Percentiles rank a stretch among this genome's conserved stretches.
These are phyloP conservation scores for Hevea brasiliensis DNA, from an alignment of 345 rosid species.

Conservation along the genomic window DNA sequence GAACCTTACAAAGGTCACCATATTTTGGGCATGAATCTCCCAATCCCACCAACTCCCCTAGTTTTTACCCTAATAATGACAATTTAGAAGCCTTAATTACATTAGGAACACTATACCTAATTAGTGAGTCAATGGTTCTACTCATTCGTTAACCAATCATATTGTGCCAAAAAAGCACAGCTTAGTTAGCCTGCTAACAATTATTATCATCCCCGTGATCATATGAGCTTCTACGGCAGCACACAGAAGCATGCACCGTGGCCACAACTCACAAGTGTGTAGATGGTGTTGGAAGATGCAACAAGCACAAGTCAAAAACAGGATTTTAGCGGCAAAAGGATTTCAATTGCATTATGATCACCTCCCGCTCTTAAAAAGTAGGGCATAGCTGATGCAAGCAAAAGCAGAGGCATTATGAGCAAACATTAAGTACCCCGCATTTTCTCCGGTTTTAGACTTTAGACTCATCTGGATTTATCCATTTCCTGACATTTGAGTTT, in stretches of 20 bases:
- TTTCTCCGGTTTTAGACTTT: too few relatives aligned
- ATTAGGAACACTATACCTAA: too few relatives aligned
- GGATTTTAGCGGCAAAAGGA: neutral
- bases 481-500: too few relatives aligned
- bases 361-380: neutral
- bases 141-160: too few relatives aligned
- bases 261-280: neutral
- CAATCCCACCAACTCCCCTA: neutral
- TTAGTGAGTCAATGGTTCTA: too few relatives aligned
- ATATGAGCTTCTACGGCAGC: neutral
- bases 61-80: neutral
- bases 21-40: neutral
- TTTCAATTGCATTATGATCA: neutral
- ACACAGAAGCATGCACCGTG: neutral
- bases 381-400: neutral
- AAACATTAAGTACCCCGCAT: neutral
- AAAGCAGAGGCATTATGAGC: neutral
- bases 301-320: neutral
- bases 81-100: neutral
- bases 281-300: conserved; percentile 14
- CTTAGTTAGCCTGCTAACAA: too few relatives aligned
- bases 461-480: too few relatives aligned
- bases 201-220: too few relatives aligned
- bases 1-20: conserved; percentile 12
- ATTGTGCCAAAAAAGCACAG: too few relatives aligned